These are phyloP conservation scores for Articulospora tetracladia DNA, from an alignment of 495 filamentous ascomycete species.

Conservation along the genomic window DNA sequence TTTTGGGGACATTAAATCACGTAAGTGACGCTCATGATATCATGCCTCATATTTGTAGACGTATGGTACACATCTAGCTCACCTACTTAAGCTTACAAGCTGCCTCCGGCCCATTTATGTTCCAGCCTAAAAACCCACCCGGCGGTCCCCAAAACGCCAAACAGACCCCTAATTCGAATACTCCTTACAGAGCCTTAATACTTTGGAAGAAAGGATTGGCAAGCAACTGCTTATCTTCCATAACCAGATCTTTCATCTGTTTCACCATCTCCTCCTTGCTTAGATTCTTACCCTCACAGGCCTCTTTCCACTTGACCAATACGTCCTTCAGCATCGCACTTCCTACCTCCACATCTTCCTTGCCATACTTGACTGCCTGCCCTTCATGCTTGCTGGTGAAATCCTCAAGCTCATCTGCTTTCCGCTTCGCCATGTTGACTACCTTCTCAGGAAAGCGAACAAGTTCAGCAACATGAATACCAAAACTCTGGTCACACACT, in stretches of 20 bases:
- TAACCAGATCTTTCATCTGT: conserved; percentile 75
- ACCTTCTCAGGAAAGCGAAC: conserved; percentile 98
- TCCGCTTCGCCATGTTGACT: conserved; percentile 96
- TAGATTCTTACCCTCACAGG: conserved; percentile 63
- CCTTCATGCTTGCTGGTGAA: conserved; percentile 75
- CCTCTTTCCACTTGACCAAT: conserved; percentile 82
- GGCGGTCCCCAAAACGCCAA: too few species aligned
- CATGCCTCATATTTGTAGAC: not conserved
- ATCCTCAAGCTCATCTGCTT: conserved; percentile 96
- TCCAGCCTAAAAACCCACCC: too few species aligned
- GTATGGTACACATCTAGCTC: not conserved
- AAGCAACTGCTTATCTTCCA: conserved; percentile 63
- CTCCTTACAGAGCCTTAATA: conserved; percentile 69
- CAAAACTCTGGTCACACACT: conserved; percentile 95
- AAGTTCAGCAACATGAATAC: conserved; percentile 96
- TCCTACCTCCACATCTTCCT: conserved; percentile 89
- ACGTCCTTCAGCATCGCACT: conserved; percentile 81
- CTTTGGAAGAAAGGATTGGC: conserved; percentile 86
- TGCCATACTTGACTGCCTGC: conserved; percentile 48
- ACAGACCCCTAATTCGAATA: not conserved
- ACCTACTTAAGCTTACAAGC: not conserved
- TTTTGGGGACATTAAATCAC: not conserved
- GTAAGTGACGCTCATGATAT: not conserved
- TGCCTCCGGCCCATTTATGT: not conserved
- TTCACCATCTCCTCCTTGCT: conserved; percentile 73